phyloP scores from a whole-genome alignment of 495 filamentous ascomycete genomes.

The Aspergillus panamensis region DNA sequence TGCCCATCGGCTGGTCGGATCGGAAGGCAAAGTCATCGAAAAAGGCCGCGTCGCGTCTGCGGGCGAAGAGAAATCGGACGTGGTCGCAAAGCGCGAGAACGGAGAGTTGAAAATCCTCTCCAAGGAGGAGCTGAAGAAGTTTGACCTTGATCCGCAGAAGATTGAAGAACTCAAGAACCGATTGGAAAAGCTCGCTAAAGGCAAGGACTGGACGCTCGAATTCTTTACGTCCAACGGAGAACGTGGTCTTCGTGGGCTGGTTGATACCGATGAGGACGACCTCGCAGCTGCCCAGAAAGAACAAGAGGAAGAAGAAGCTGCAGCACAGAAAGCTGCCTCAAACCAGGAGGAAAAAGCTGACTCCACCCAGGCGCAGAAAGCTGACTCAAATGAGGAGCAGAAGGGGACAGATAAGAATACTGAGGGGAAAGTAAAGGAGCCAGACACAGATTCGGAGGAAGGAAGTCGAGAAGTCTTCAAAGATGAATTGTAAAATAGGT shows the following conservation, averaged over 20 bases:
- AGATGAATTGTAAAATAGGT: constrained; percentile 47
- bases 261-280: constrained; percentile 35
- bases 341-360: neutral
- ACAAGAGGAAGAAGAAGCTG: constrained; percentile 20
- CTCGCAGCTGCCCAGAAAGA: constrained; percentile 36
- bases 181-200: constrained; percentile 38
- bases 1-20: constrained; percentile 53
- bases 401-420: constrained; percentile 1
- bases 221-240: constrained; percentile 43
- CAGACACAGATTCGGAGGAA: constrained; percentile 21
- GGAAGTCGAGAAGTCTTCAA: constrained; percentile 54
- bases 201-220: constrained; percentile 49
- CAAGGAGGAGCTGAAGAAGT: constrained; percentile 61
- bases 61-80: constrained; percentile 46
- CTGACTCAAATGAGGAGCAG: neutral
- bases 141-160: constrained; percentile 64
- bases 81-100: constrained; percentile 54
- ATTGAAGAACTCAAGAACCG: constrained; percentile 62
- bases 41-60: constrained; percentile 44
- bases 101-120: constrained; percentile 51
- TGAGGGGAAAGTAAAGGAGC: constrained; percentile 3
- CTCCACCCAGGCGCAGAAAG: neutral
- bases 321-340: constrained; percentile 24
- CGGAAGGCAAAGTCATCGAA: constrained; percentile 53
- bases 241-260: constrained; percentile 46